These are phyloP conservation scores for Alloascoidea africana DNA, from an alignment of 805 yeast genomes.

Conservation along the genomic window DNA sequence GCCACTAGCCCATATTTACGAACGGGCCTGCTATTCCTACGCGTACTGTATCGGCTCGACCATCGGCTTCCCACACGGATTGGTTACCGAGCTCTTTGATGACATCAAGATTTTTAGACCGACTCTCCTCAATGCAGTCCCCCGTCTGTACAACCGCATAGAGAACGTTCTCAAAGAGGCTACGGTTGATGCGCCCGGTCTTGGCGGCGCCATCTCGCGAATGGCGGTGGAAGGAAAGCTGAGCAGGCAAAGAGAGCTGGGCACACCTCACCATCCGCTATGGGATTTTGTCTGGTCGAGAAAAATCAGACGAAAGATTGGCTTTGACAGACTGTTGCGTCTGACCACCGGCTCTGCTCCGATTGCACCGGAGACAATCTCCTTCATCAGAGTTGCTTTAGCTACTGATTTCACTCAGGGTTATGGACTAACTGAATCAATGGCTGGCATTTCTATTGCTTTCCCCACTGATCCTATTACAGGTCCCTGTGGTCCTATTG, in stretches of 20 bases:
- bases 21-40: conserved; percentile 30
- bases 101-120: conserved; percentile 45
- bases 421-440: conserved; percentile 62
- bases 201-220: conserved; percentile 25
- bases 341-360: conserved; percentile 56
- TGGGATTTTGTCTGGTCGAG: conserved; percentile 23
- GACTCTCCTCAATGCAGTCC: conserved; percentile 38
- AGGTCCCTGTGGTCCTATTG: conserved; percentile 3
- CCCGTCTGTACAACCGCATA: conserved; percentile 45
- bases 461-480: neutral
- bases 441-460: conserved; percentile 36
- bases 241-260: conserved; percentile 18
- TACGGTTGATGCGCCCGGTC: conserved; percentile 26
- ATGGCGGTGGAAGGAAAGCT: conserved; percentile 27
- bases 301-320: conserved; percentile 30
- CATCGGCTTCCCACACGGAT: conserved; percentile 39
- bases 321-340: conserved; percentile 27
- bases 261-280: conserved; percentile 20
- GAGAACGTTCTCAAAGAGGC: conserved; percentile 44
- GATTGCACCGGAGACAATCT: conserved; percentile 42
- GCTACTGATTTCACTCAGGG: conserved; percentile 47
- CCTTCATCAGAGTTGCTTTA: conserved; percentile 46
- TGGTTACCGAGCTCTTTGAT: conserved; percentile 38
- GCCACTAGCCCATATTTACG: conserved; percentile 46
- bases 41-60: conserved; percentile 31